These are phyloP conservation scores for Rhytidiadelphus loreus DNA, from an alignment of 225 moss, liverwort and hornwort species.

Conservation along the genomic window DNA sequence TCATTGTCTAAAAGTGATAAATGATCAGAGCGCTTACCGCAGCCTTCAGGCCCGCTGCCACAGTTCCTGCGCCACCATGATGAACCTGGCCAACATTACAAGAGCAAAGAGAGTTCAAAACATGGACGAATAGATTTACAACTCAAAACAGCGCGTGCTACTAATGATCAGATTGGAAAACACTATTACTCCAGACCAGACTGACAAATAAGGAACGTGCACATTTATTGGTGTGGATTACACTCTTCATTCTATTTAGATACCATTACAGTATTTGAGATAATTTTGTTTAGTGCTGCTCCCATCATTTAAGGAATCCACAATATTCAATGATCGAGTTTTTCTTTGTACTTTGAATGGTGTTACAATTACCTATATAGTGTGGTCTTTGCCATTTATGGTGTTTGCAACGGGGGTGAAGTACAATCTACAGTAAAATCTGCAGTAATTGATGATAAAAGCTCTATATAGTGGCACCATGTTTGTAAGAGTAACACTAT, in stretches of 20 bases:
- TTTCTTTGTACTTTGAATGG: not conserved
- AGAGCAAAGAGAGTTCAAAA: not conserved
- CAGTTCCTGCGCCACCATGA: conserved; percentile 96
- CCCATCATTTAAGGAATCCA: not conserved
- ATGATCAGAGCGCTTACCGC: conserved; percentile 34
- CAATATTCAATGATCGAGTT: not conserved
- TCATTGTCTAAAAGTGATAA: not conserved
- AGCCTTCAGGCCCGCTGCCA: conserved; percentile 84
- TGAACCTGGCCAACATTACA: conserved; percentile 55
- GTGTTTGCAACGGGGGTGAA: not conserved
- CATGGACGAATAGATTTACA: not conserved
- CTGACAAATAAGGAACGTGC: not conserved
- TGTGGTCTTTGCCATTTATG: not conserved
- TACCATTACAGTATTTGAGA: not conserved
- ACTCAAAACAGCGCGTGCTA: not conserved
- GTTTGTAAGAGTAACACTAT: not conserved
- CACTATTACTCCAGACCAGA: not conserved
- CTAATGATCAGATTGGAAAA: not conserved
- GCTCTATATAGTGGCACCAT: not conserved
- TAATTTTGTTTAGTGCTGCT: not conserved
- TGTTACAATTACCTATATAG: not conserved
- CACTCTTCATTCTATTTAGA: not conserved
- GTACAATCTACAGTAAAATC: not conserved
- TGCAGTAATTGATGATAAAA: not conserved
- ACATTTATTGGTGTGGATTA: not conserved